These are phyloP conservation scores for Begonia fuchsioides DNA, from an alignment of 306 rosid genomes.

Conservation along the genomic window DNA sequence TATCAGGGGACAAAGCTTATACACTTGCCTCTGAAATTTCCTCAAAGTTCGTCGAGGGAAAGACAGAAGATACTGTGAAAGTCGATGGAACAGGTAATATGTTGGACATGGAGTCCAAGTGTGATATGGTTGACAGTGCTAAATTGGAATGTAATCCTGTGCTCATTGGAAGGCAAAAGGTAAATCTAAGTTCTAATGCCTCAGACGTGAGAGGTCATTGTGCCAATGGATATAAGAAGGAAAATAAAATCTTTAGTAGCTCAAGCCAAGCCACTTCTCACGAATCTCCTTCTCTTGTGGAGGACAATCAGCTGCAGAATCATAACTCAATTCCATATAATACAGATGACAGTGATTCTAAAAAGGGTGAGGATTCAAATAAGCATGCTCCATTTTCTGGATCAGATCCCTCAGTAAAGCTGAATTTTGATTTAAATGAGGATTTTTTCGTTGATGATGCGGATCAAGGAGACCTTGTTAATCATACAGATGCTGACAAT, in stretches of 20 bases:
- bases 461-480: constrained; percentile 38
- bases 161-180: constrained; percentile 12
- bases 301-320: constrained; percentile 16
- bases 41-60: constrained; percentile 10
- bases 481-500: constrained; percentile 25
- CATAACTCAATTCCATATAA: constrained; percentile 12
- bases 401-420: constrained; percentile 32
- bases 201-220: constrained; percentile 8
- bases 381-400: constrained; percentile 1
- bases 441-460: constrained; percentile 72
- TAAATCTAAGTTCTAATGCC: constrained; percentile 2
- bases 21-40: constrained; percentile 2
- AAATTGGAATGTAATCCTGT: constrained; percentile 8
- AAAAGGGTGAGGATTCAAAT: constrained; percentile 19
- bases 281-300: constrained; percentile 7
- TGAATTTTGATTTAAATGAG: constrained; percentile 89
- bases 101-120: constrained; percentile 10
- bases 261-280: constrained; percentile 2
- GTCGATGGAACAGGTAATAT: constrained; percentile 16
- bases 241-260: constrained; percentile 9
- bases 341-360: constrained; percentile 17
- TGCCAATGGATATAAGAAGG: constrained; percentile 8
- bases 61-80: constrained; percentile 11
- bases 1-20: no score
- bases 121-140: constrained; percentile 11